These are phyloP conservation scores for Pythium periplocum DNA, from an alignment of 352 stramenopile genomes.

Conservation along the genomic window DNA sequence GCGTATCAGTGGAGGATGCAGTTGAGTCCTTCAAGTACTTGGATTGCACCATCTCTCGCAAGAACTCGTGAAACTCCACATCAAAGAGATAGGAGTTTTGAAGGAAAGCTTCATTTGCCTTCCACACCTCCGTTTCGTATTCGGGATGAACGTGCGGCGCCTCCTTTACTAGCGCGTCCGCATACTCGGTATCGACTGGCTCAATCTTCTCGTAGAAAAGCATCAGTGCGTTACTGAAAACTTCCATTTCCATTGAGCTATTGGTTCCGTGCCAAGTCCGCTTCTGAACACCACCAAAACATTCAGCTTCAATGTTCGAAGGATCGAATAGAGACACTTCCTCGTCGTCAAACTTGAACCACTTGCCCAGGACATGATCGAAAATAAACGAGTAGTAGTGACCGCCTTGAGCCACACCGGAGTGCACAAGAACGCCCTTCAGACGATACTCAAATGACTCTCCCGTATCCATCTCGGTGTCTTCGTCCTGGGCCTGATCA, in stretches of 20 bases:
- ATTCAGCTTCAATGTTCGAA: constrained; percentile 94
- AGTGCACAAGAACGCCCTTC: constrained; percentile 97
- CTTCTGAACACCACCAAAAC: constrained; percentile 96
- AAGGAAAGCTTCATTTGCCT: constrained; percentile 92
- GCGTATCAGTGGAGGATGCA: neutral
- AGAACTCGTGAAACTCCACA: constrained; percentile 93
- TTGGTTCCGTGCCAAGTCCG: constrained; percentile 92
- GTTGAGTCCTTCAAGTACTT: constrained; percentile 64
- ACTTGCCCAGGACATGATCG: constrained; percentile 89
- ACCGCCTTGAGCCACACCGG: constrained; percentile 96
- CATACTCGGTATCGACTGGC: constrained; percentile 32
- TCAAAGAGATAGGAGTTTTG: constrained; percentile 96
- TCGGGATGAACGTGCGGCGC: constrained; percentile 39
- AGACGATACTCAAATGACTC: constrained; percentile 95
- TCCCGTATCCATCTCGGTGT: constrained; percentile 34
- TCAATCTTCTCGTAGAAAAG: constrained; percentile 99
- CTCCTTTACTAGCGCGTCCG: constrained; percentile 15
- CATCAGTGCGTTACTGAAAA: constrained; percentile 98
- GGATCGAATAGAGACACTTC: constrained; percentile 98
- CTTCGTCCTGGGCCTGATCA: constrained; percentile 36
- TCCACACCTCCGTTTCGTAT: constrained; percentile 90
- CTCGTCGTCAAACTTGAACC: constrained; percentile 99
- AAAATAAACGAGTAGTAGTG: constrained; percentile 98
- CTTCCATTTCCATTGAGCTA: constrained; percentile 97
- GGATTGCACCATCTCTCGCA: constrained; percentile 85